Conservation (phyloP, 345 rosid species). For the Capsella bursapastoris region DNA sequence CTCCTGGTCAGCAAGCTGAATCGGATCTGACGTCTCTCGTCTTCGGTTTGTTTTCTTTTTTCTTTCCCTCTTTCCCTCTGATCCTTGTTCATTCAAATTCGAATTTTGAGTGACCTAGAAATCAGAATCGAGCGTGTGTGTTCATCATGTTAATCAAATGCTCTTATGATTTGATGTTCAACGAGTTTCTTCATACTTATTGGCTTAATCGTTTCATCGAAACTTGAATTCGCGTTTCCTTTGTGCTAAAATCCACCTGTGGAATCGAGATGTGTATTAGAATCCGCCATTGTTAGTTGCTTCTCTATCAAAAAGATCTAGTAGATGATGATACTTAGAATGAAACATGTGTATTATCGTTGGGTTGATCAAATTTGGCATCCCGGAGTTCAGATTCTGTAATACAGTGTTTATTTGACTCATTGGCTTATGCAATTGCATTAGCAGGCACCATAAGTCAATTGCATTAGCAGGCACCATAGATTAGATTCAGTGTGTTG, state of each 20-base stretch:
- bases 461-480: slow-evolving; percentile 7
- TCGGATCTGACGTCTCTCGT: slow-evolving; percentile 71
- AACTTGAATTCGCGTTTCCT: background rate
- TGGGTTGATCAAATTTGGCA: slow-evolving; percentile 16
- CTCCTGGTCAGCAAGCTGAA: slow-evolving; percentile 52
- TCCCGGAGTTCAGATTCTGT: slow-evolving; percentile 2
- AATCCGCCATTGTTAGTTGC: slow-evolving; percentile 9
- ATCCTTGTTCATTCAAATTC: background rate
- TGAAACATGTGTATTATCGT: background rate
- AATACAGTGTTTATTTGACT: background rate
- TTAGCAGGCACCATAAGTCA: background rate
- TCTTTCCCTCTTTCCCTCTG: background rate
- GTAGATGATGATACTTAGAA: background rate
- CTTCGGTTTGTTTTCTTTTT: slow-evolving; percentile 53
- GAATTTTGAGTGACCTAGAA: background rate
- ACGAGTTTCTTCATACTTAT: background rate
- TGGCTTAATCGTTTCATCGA: background rate
- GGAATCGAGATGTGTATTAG: slow-evolving; percentile 11
- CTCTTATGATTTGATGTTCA: background rate
- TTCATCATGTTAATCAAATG: slow-evolving; percentile 10
- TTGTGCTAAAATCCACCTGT: background rate
- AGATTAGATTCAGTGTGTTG: slow-evolving; percentile 22
- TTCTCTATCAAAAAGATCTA: background rate
- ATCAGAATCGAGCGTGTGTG: background rate
- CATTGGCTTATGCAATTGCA: slow-evolving; percentile 5